These are phyloP conservation scores for Adansonia grandidieri DNA, from an alignment of 441 rosid genomes.

Conservation along the genomic window DNA sequence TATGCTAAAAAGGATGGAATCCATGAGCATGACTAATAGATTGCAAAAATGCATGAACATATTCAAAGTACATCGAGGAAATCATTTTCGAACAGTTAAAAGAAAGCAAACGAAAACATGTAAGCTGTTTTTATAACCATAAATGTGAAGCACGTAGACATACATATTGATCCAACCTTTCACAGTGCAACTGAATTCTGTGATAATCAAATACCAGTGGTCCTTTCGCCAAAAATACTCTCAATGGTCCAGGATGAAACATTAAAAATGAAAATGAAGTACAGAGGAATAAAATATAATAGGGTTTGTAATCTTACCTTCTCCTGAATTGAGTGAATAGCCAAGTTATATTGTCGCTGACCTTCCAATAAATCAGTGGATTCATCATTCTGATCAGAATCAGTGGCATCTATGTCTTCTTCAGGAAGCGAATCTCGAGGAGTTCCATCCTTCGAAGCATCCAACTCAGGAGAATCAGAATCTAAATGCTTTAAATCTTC, in stretches of 20 bases:
- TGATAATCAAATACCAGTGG: neutral
- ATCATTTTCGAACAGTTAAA: constrained; percentile 2
- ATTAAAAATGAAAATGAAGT: constrained; percentile 18
- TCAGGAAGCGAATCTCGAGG: constrained; percentile 66
- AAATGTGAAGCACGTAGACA: constrained; percentile 1
- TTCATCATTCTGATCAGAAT: constrained; percentile 83
- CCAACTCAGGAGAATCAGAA: constrained; percentile 71
- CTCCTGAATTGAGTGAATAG: constrained; percentile 96
- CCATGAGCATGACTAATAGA: neutral
- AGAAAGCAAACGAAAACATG: constrained; percentile 13
- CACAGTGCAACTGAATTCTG: constrained; percentile 7
- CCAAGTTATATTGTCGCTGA: constrained; percentile 94
- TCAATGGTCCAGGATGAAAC: neutral
- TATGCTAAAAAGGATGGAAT: constrained; percentile 14
- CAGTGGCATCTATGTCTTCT: constrained; percentile 64
- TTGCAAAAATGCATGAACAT: neutral
- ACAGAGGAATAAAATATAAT: neutral
- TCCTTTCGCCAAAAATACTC: constrained; percentile 7
- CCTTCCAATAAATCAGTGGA: constrained; percentile 89
- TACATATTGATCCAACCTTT: constrained; percentile 13
- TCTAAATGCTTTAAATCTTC: constrained; percentile 73
- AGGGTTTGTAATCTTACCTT: constrained; percentile 52
- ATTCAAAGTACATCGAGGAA: neutral
- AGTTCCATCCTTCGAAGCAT: constrained; percentile 71
- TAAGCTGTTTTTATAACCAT: neutral